Conservation (phyloP, 176 grass and related monocot species). For the Lolium rigidum region DNA sequence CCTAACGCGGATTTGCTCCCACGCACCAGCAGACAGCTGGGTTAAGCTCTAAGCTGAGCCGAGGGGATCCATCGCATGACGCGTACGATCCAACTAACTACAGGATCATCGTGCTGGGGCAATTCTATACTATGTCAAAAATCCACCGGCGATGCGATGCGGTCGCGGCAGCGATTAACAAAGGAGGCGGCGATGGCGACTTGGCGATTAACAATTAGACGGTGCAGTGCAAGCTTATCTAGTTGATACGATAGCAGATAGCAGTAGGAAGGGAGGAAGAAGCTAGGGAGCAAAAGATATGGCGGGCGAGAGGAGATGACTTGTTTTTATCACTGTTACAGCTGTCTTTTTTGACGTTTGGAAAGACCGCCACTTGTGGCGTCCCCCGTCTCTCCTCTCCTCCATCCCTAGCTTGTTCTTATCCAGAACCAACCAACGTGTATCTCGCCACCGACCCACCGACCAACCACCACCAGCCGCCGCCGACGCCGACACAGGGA, state of each 20-base stretch:
- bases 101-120: conserved; percentile 13
- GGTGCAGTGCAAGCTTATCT: conserved; percentile 44
- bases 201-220: conserved; percentile 27
- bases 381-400: conserved; percentile 12
- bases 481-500: neutral
- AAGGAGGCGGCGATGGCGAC: neutral
- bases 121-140: neutral
- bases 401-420: conserved; percentile 37
- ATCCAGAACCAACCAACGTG: conserved; percentile 42
- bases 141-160: neutral
- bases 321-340: conserved; percentile 71
- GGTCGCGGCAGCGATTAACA: neutral
- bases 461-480: neutral
- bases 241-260: conserved; percentile 16
- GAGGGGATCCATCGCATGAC: neutral
- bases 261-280: neutral
- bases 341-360: conserved; percentile 61
- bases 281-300: neutral
- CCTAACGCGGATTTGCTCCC: conserved; percentile 46
- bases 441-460: conserved; percentile 33
- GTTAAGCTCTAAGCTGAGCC: neutral
- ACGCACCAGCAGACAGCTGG: conserved; percentile 44
- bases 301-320: conserved; percentile 20
- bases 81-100: conserved; percentile 12
- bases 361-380: conserved; percentile 70